Evolutionary conservation across 371 early-diverging fungal genomes (phyloP), one percentile per base, ranked within the genome.

Genomic region (Mucor indicus): DNA sequence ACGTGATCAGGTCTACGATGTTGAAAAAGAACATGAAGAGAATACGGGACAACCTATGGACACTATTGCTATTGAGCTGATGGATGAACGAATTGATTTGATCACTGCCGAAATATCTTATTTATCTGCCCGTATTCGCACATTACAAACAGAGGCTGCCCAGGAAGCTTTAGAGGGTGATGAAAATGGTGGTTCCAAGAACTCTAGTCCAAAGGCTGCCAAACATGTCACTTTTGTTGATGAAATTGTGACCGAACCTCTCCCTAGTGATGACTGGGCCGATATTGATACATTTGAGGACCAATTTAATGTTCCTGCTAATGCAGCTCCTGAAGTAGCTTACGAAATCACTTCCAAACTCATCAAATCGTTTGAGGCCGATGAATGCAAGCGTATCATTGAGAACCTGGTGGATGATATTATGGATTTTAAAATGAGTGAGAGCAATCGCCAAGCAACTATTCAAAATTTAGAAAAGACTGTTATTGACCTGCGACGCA

Each of bases 391-490:
- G 22, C 72, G 75, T 13, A 76, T 93, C 45, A 51, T 84, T 1
- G 85, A 88, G 59, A 64, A 83, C 42, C 63, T 92, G 10, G 73
- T 92, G 35, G 88, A 92, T 27, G 92, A 92, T 59, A 74, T 93
- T 30, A 81, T 93, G 44, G 69, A 72, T n/a, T 68, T 85, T 3
- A 81, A 86, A 1, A 72, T 85, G 45, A 67, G 75, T 16, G 81
- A 85, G 17, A 73, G 80, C 44, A 73, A 78, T 22, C 71, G 76
- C 1, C 81, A 80, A 33, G 70, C 74, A 11, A 77, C 80, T 25
- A 68, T 86, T 15, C 64, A 61, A 6, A 75, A 80, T 19, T 68
- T 80, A 38, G 91, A 93, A 44, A 85, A 86, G 61, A 77, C 77
- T 9, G 80, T 88, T 0, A 62, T 73, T 35, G 89, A 90, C 41